Evolutionary conservation across 805 yeast genomes (phyloP), one percentile per base, ranked within the genome.

Genomic region (Saccharomycopsis sp.): DNA sequence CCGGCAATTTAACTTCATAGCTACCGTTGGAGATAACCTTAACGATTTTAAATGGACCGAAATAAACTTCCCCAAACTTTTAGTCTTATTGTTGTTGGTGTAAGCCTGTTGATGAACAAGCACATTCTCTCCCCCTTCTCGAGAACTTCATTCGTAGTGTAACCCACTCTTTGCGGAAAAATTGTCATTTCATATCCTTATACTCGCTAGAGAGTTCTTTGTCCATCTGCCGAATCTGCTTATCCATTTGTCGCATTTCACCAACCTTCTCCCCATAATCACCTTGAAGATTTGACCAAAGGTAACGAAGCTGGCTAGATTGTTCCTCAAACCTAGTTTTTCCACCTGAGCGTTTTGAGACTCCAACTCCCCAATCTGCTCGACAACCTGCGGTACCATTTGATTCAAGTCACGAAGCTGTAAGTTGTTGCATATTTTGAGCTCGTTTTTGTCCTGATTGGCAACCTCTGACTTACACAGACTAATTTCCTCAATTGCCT

Each of bases 231-330:
- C 70, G 70, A 3, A 86, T 77, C 65, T 91, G 97, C 62, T 83
- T 89, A 52, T 83, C 81, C 61, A 94, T 75, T 66, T 92, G 97
- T 60, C 83, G 84, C 47, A 89, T 79, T 69, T 92, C 98, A 20
- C 99, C 99, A 21, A 82, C 70, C 64, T 85, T 87, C 12, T 90
- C 84, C 2, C 96, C 87, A 64, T 87, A 83, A 54, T 75, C 75
- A 1, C 91, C 78, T 60, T 83, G 86, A 48, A 87, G 68, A 2
- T 70, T 71, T 15, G 87, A 77, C 55, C 83, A 81, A 44, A 72
- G 67, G 15, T 73, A 72, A 57, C 82, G 72, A 12, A 59, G 34
- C 79, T 72, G 40, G 91, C 50, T 71, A 69, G 1, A 91, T 79
- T 58, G 80, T 78, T 9, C 75, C 70, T 64, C 87, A 85, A 66